A percentile compares a stretch with the other conserved stretches of the same genome.
These are phyloP conservation scores for Neurospora africana DNA, from an alignment of 495 filamentous ascomycete species.

Conservation along the genomic window DNA sequence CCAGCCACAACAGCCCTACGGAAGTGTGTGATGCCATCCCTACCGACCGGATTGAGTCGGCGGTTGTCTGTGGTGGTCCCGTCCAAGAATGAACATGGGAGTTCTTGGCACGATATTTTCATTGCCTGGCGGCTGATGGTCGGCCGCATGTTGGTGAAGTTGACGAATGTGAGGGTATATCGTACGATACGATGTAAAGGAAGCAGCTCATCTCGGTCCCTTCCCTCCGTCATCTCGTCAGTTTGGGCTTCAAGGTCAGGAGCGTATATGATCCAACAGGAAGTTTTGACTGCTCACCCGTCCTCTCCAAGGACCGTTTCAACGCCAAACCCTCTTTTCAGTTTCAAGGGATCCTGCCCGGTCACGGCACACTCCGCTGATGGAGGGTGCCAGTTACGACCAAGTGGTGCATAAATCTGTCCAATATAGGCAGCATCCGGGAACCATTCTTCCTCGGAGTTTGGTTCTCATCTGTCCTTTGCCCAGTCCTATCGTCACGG, in stretches of 20 bases:
- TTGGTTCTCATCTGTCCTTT: neutral
- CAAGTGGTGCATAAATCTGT: neutral
- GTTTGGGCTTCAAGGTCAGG: neutral
- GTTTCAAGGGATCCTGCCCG: neutral
- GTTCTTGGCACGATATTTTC: neutral
- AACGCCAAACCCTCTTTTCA: neutral
- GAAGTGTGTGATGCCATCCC: neutral
- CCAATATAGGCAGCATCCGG: neutral
- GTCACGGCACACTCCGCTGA: neutral
- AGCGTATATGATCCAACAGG: neutral
- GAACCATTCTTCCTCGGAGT: neutral
- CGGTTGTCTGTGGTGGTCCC: neutral
- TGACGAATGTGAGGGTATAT: neutral
- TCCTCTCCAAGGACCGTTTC: neutral
- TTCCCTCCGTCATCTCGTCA: neutral
- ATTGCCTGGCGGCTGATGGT: neutral
- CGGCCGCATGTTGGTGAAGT: neutral
- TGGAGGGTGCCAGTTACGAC: neutral
- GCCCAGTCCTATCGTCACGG: neutral
- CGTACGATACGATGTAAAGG: neutral
- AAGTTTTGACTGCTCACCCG: neutral
- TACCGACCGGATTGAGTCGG: neutral
- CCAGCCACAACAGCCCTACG: neutral
- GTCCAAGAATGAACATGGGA: neutral
- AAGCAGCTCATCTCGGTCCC: neutral